Evolutionary conservation across 345 rosid genomes (phyloP).

Genomic region (Eucalyptus victrix): DNA sequence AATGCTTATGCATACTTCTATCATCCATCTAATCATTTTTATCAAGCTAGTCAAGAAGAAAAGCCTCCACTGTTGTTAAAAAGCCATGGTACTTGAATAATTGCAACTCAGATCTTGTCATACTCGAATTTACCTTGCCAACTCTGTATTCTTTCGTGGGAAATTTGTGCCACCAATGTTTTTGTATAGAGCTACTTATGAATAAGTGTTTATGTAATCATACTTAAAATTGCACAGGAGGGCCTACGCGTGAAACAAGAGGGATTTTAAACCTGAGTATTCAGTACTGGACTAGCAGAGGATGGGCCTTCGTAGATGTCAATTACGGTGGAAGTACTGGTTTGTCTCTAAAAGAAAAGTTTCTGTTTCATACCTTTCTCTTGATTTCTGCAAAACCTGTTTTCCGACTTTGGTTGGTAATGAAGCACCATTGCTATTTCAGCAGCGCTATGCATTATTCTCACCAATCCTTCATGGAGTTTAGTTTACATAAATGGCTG

Average conservation of each 20-base stretch:
- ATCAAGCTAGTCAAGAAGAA: conserved; percentile 52
- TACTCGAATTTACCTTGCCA: not conserved
- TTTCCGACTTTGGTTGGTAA: not conserved
- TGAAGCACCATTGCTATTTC: not conserved
- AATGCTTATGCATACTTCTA: conserved; percentile 80
- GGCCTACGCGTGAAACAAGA: conserved; percentile 77
- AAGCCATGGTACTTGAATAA: conserved; percentile 64
- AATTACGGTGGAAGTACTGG: conserved; percentile 99
- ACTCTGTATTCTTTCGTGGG: not conserved
- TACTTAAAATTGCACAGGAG: conserved; percentile 33
- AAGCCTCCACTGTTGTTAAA: conserved; percentile 76
- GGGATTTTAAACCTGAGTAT: conserved; percentile 58
- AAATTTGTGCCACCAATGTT: not conserved
- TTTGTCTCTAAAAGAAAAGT: conserved; percentile 11
- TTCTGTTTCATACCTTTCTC: not conserved
- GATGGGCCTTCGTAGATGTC: conserved; percentile 96
- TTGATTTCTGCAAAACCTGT: not conserved
- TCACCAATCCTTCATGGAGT: not conserved
- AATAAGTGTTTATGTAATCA: not conserved
- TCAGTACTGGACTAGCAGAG: conserved; percentile 95
- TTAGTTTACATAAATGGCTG: not conserved
- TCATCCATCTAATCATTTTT: conserved; percentile 62
- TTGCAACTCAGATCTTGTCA: not conserved
- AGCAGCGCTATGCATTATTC: not conserved
- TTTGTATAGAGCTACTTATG: not conserved